phyloP scores from a whole-genome alignment of 164 flowering plant species.

The Euptelea pleiosperma region DNA sequence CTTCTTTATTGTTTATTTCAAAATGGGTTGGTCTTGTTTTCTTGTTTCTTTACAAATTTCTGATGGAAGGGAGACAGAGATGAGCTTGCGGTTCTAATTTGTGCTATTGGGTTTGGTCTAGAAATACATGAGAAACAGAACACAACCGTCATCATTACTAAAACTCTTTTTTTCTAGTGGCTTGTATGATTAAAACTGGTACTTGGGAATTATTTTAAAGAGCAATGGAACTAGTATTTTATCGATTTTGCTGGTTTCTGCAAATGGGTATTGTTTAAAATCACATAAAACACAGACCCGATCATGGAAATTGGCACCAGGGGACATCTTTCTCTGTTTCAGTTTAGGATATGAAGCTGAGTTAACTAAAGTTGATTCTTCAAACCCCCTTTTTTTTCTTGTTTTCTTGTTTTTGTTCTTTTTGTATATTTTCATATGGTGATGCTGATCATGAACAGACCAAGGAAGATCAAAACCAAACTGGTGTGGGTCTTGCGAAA shows the following conservation, averaged over 20 bases:
- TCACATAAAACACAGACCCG: no score
- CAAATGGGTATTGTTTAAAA: neutral
- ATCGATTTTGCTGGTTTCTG: neutral
- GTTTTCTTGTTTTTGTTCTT: neutral
- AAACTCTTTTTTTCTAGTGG: no score
- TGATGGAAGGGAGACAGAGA: neutral
- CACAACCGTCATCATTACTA: neutral
- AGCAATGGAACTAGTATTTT: neutral
- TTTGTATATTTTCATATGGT: neutral
- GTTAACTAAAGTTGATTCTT: no score
- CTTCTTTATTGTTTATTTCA: neutral
- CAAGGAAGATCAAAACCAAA: conserved; percentile 22
- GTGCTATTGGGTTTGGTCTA: neutral
- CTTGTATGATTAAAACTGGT: neutral
- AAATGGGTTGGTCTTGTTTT: neutral
- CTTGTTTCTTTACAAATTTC: neutral
- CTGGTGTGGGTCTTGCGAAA: conserved; percentile 1
- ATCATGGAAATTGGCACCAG: no score
- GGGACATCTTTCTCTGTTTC: no score
- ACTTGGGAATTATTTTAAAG: no score
- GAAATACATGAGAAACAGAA: neutral
- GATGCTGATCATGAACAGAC: conserved; percentile 21
- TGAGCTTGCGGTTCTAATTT: neutral
- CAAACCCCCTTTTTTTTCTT: no score
- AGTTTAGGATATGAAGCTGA: no score